phyloP scores from a whole-genome alignment of 768 basidiomycete genomes.

The Lactarius vividus region DNA sequence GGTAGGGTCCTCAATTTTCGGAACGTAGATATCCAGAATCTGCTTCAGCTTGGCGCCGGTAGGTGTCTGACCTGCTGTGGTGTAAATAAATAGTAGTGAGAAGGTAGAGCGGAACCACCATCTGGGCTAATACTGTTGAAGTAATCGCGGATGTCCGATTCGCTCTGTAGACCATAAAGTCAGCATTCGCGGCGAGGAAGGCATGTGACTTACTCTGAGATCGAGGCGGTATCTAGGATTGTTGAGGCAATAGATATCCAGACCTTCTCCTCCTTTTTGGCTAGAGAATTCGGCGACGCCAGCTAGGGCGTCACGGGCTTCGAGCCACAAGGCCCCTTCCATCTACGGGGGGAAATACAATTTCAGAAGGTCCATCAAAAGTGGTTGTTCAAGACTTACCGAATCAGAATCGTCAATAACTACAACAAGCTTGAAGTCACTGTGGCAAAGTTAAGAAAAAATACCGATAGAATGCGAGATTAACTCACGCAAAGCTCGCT shows the following conservation, averaged over 20 bases:
- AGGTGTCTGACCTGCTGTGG: constrained; percentile 36
- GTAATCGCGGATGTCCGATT: constrained; percentile 11
- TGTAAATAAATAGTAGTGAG: constrained; percentile 16
- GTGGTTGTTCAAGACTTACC: constrained; percentile 26
- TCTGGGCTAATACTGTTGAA: constrained; percentile 21
- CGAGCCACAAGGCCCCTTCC: constrained; percentile 42
- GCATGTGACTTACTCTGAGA: constrained; percentile 32
- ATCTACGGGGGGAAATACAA: constrained; percentile 32
- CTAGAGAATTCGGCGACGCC: constrained; percentile 40
- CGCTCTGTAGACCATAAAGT: constrained; percentile 12
- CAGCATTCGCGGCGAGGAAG: constrained; percentile 19
- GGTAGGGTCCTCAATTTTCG: constrained; percentile 33
- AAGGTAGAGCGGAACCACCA: background rate
- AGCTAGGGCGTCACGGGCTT: constrained; percentile 42
- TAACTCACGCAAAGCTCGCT: constrained; percentile 13
- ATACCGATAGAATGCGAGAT: background rate
- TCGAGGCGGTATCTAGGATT: constrained; percentile 14
- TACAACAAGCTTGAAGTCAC: constrained; percentile 43
- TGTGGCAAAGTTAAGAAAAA: constrained; percentile 13
- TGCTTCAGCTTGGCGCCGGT: constrained; percentile 39
- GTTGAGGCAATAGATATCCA: constrained; percentile 46
- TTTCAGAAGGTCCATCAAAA: background rate
- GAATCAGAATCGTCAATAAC: constrained; percentile 44
- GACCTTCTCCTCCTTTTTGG: constrained; percentile 38
- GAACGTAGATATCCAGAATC: constrained; percentile 40